Evolutionary conservation across 2,329 filamentous ascomycete genomes (phyloP).

Genomic region (Elsinoe arachidis): DNA sequence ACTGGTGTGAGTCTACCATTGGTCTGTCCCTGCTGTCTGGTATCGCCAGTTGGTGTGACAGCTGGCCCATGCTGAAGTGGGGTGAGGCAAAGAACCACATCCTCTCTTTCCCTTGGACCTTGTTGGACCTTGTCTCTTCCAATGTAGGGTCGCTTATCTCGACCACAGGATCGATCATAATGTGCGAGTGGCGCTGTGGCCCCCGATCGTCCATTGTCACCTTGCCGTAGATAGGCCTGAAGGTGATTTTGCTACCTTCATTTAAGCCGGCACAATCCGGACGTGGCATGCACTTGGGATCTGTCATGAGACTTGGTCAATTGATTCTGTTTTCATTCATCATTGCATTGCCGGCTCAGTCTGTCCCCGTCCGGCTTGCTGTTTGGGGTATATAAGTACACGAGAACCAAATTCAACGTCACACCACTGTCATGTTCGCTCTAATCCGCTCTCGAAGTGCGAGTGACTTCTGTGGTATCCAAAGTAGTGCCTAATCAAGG

Average conservation of each 20-base stretch:
- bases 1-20: background rate
- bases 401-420: background rate
- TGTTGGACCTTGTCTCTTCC: background rate
- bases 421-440: background rate
- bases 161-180: background rate
- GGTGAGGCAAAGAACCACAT: background rate
- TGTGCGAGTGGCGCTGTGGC: background rate
- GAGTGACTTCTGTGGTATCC: background rate
- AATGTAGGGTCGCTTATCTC: background rate
- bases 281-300: background rate
- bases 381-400: constrained; percentile 12
- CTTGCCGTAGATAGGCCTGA: background rate
- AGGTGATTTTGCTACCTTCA: background rate
- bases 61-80: constrained; percentile 3
- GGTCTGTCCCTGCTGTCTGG: background rate
- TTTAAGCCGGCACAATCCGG: background rate
- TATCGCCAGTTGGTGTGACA: background rate
- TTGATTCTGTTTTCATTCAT: constrained; percentile 4
- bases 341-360: background rate
- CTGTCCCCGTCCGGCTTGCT: background rate
- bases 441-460: background rate
- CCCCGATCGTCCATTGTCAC: background rate
- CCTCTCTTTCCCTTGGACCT: background rate
- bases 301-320: background rate
- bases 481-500: background rate